These are phyloP conservation scores for Taphrina flavorubra DNA, from an alignment of 1,139 yeast species.

Conservation along the genomic window DNA sequence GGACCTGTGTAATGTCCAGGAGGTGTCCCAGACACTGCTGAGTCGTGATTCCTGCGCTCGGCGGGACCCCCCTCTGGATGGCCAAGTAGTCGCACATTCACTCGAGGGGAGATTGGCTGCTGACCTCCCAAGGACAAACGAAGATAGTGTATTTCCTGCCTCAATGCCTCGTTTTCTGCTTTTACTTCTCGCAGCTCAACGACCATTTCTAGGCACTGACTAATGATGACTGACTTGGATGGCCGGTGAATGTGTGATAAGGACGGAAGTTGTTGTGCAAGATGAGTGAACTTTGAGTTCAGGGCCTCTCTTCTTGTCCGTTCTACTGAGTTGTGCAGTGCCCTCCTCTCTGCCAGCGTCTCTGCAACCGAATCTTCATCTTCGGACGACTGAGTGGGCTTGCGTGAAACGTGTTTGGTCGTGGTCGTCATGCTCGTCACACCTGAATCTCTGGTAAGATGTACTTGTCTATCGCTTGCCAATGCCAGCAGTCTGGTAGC, in stretches of 20 bases:
- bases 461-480: background rate
- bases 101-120: slow-evolving; percentile 4
- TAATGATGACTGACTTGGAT: slow-evolving; percentile 34
- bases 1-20: slow-evolving; percentile 5
- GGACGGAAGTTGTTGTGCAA: slow-evolving; percentile 35
- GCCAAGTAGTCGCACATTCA: slow-evolving; percentile 2
- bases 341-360: slow-evolving; percentile 36
- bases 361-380: slow-evolving; percentile 22
- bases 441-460: background rate
- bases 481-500: background rate
- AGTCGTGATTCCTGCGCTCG: background rate
- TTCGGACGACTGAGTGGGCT: slow-evolving; percentile 11
- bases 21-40: background rate
- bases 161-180: slow-evolving; percentile 30
- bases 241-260: slow-evolving; percentile 37
- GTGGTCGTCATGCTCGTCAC: slow-evolving; percentile 4
- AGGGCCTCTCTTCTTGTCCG: slow-evolving; percentile 36
- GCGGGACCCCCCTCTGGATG: background rate
- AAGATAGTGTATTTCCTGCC: slow-evolving; percentile 30
- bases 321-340: slow-evolving; percentile 39
- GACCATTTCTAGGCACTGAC: slow-evolving; percentile 37
- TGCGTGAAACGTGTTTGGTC: slow-evolving; percentile 1
- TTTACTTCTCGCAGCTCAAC: slow-evolving; percentile 31
- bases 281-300: slow-evolving; percentile 26
- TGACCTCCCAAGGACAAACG: slow-evolving; percentile 15